Evolutionary conservation across 192 early-diverging fungal species (phyloP), one percentile per base, ranked within the genome.

Genomic region (Umbelopsis vinacea): DNA sequence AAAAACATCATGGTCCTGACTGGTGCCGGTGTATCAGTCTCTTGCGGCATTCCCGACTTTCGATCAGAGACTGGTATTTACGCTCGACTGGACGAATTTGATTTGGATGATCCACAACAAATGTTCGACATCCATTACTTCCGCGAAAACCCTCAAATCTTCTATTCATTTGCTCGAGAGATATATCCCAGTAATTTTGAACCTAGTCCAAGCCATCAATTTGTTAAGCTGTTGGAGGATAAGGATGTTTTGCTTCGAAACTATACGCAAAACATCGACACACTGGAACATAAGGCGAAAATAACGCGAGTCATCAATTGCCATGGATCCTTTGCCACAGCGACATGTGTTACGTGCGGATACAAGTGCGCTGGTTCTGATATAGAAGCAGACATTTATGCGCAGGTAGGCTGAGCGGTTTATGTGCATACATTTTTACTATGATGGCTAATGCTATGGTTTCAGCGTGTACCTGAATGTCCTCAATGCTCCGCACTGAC

Each of bases 201-300:
- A 43, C 97, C 97, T 19, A 93, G 93, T 26, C 92, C 92, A 0
- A 90, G 90, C 7, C 97, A 98, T 76, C 76, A 84, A 43, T 98
- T 98, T 82, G 85, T 98, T 69, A 96, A 95, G 77, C 71, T 95
- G 48, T 78, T 99, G 11, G 96, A 99, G 74, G 84, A 92, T 8
- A 82, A 92, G 60, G 92, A 88, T 2, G 93, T 95, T 79, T 81
- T 99, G 48, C 74, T 98, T 24, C 83, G 96, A 66, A 98, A 98
- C 72, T 99, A 99, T 76, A 97, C 97, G 1, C 97, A 99, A 72
- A 99, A 99, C 72, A 99, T 99, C 66, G 97, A 98, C 75, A 96
- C 94, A 3, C 77, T 99, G 14, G 97, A 99, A 76, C 89, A 93
- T 48, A 85, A 89, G 38, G 91, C 94, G 9, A 93, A 92, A 6